Conservation (phyloP, 306 rosid genomes). For the Pterocarpus macrocarpus region DNA sequence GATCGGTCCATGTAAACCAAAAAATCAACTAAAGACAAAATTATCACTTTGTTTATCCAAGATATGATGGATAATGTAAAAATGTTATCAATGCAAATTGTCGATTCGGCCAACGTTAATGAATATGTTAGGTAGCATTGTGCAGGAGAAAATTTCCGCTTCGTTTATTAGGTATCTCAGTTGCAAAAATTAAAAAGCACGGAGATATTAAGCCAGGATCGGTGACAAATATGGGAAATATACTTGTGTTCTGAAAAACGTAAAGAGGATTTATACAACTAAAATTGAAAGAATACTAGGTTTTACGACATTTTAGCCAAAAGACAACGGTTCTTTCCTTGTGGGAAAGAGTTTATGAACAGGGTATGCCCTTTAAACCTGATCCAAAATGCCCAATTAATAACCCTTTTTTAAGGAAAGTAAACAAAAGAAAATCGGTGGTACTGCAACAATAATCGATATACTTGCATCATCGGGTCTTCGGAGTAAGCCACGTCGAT, state of each 20-base stretch:
- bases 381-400: conserved; percentile 31
- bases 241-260: too few species aligned
- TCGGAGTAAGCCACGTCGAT: not conserved
- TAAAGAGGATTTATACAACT: not conserved
- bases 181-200: too few species aligned
- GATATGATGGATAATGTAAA: not conserved
- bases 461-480: not conserved
- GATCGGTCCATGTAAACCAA: not conserved
- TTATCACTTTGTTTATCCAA: not conserved
- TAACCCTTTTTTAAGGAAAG: not conserved
- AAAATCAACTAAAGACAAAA: not conserved
- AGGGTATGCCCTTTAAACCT: conserved; percentile 19
- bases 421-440: not conserved
- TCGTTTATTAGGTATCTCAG: too few species aligned
- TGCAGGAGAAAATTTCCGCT: too few species aligned
- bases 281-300: not conserved
- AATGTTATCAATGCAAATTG: not conserved
- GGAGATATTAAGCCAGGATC: too few species aligned
- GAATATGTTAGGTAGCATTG: too few species aligned
- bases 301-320: conserved; percentile 21
- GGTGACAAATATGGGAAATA: too few species aligned
- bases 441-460: not conserved
- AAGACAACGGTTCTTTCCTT: conserved; percentile 6
- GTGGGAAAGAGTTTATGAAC: not conserved
- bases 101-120: not conserved